Base-by-base conservation (phyloP, 371 early-diverging fungal genomes). In the Rhizomucor miehei region DNA sequence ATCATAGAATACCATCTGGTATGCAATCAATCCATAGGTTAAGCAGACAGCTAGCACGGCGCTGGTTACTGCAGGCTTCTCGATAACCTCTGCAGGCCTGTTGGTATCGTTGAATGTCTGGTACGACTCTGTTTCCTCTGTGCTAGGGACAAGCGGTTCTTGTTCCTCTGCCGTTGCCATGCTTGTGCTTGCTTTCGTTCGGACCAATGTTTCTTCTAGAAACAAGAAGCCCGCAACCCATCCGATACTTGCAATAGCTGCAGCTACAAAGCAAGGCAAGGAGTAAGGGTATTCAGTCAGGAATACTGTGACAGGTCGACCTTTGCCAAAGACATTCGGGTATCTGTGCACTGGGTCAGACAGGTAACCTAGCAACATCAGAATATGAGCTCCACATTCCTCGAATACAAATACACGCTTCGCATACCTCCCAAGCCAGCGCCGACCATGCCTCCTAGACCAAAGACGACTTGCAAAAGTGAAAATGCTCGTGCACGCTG, bases 201-300 rank as follows among this genome's bases (percentile, higher is more conserved):
- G 35, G 3, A 36, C 34, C 41, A 56, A 60, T 2, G 93, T 91
- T 63, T 95, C 96, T 40, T 91, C 82, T 34, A 94, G 66, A 50
- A 69, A 87, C 41, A 90, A 76, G 11, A 79, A 63, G 1, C 89
- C 91, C 20, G 89, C 65, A 0, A 85, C 48, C 19, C 85, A 77
- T 6, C 92, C 91, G 47, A 81, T 52, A 2, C 81, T 38, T 47
- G 84, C 76, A 5, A 92, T 75, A 6, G 62, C 48, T 1, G 89
- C 75, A 6, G 88, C 82, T 11, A 89, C 79, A 9, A 88, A 66
- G 59, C 94, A 94, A 0, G 96, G 96, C 9, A 96, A 77, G 44
- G 92, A 82, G 57, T 93, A 94, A 3, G 94, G 95, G 53, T 84
- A 89, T 6, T 65, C 58, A 4, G 63, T 67, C 38, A 94, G 79